Conservation (phyloP, 352 stramenopile species). For the Chrysophaeum taylorii region DNA sequence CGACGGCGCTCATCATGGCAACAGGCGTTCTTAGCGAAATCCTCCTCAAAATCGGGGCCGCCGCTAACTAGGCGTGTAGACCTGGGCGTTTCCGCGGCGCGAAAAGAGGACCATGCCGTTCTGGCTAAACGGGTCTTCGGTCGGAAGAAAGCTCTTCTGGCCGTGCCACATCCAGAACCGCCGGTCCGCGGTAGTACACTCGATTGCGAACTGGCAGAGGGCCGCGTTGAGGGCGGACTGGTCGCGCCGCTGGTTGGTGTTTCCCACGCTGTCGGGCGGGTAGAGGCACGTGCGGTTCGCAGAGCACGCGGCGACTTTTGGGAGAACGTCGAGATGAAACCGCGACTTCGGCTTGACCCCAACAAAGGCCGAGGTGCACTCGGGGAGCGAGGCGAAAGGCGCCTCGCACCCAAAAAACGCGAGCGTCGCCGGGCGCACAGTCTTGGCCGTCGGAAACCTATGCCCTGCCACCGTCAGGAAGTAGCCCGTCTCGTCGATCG, state of each 20-base stretch:
- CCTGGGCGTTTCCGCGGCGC: not conserved
- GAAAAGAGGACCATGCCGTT: conserved; percentile 2
- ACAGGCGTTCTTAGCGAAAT: no score
- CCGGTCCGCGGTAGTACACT: not conserved
- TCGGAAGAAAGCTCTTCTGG: not conserved
- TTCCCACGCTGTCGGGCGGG: not conserved
- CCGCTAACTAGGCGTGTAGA: not conserved
- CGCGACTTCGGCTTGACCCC: not conserved
- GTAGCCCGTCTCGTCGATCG: not conserved
- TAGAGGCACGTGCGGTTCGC: not conserved
- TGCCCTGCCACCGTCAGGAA: conserved; percentile 2
- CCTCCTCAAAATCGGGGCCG: no score
- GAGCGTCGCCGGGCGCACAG: not conserved
- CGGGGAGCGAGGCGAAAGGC: not conserved
- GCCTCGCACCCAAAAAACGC: not conserved
- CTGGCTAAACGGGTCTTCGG: not conserved
- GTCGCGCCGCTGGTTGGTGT: conserved; percentile 5
- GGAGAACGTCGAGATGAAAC: no score
- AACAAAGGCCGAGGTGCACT: conserved; percentile 8
- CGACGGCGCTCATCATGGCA: no score
- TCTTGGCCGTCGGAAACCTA: conserved; percentile 1
- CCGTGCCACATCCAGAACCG: conserved; percentile 5
- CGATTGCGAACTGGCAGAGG: not conserved
- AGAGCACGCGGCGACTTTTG: not conserved
- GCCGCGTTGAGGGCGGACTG: conserved; percentile 2